These are phyloP conservation scores for Pistacia atlantica DNA, from an alignment of 345 rosid genomes.

Conservation along the genomic window DNA sequence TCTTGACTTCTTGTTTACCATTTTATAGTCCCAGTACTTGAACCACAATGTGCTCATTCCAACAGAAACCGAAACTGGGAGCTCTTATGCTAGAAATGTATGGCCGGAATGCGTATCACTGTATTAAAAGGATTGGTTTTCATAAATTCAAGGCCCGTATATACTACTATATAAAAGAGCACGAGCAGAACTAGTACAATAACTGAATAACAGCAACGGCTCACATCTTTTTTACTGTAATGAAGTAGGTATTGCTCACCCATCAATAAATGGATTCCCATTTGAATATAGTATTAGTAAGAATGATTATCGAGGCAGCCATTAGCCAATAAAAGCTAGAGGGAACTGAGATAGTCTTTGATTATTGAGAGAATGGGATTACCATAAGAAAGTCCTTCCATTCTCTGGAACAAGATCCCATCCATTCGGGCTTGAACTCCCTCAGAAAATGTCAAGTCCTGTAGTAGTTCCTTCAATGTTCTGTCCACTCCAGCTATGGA, in stretches of 20 bases:
- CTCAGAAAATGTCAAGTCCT: slow-evolving; percentile 51
- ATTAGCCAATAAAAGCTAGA: slow-evolving; percentile 28
- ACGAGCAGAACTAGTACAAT: not conserved
- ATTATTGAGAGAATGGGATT: slow-evolving; percentile 61
- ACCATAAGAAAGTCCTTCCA: slow-evolving; percentile 54
- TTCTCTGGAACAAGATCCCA: slow-evolving; percentile 74
- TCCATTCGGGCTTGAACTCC: slow-evolving; percentile 96
- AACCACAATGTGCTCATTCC: not conserved
- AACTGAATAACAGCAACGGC: not conserved
- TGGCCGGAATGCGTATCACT: not conserved
- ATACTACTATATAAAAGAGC: not conserved
- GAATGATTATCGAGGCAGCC: not conserved
- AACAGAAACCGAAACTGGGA: not conserved
- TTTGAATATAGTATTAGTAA: not conserved
- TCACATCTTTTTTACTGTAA: not conserved
- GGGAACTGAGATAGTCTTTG: slow-evolving; percentile 74
- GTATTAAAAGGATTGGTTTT: not conserved
- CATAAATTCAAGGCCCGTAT: not conserved
- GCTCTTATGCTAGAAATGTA: too few species aligned
- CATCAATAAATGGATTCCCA: not conserved
- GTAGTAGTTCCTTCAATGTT: slow-evolving; percentile 58
- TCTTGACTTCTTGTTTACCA: not conserved
- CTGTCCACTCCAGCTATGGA: slow-evolving; percentile 72
- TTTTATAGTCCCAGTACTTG: not conserved
- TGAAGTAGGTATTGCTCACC: not conserved